Percentiles rank a stretch among this genome's conserved stretches.
phyloP scores from a whole-genome alignment of 257 asterid genomes.

The Petunia secreta region DNA sequence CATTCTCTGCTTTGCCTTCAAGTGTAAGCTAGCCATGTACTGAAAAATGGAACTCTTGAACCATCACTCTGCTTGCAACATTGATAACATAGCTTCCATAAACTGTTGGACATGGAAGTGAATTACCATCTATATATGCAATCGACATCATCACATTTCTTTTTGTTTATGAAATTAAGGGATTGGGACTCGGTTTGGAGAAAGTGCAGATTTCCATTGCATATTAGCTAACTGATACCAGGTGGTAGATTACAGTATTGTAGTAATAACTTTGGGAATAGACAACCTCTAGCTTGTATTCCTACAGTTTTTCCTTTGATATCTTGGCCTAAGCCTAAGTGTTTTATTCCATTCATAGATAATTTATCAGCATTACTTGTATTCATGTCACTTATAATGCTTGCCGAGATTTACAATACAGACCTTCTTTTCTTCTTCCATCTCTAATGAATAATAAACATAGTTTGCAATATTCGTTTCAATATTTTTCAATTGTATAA shows the following conservation, averaged over 20 bases:
- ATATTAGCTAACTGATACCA: neutral
- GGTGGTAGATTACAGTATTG: neutral
- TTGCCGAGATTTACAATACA: neutral
- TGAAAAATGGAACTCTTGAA: neutral
- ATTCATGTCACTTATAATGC: neutral
- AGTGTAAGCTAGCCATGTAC: neutral
- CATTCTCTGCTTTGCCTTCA: neutral
- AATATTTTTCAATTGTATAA: neutral
- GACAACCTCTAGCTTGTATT: neutral
- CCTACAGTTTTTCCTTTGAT: neutral
- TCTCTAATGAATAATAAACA: neutral
- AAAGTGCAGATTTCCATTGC: neutral
- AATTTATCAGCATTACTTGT: neutral
- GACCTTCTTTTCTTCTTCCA: neutral
- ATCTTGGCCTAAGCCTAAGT: neutral
- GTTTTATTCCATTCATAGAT: too few relatives aligned
- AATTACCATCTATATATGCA: neutral
- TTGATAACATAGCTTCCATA: neutral
- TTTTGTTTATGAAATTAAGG: neutral
- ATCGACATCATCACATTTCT: neutral
- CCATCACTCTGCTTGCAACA: neutral
- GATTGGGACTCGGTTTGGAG: neutral
- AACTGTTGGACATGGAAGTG: neutral
- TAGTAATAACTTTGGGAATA: neutral
- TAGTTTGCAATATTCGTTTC: neutral